Evolutionary conservation across 805 yeast genomes (phyloP).

Genomic region (Citeromyces matritensis): DNA sequence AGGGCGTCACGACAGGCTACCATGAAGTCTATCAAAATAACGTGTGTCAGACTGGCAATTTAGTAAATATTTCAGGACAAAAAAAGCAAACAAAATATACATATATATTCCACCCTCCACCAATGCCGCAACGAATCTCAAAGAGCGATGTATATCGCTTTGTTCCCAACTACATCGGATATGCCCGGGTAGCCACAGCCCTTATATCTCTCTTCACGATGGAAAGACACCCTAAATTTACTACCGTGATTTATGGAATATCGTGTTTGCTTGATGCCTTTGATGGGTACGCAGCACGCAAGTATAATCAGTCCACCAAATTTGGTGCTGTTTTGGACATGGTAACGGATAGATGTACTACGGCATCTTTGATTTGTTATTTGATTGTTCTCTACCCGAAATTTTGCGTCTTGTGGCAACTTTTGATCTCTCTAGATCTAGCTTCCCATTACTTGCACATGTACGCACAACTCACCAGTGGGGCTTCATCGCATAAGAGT

Average conservation of each 20-base stretch:
- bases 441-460: constrained; percentile 97
- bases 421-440: constrained; percentile 70
- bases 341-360: constrained; percentile 98
- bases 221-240: constrained; percentile 71
- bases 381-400: constrained; percentile 68
- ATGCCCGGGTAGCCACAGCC: constrained; percentile 71
- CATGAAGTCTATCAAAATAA: too few species aligned
- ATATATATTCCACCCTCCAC: constrained; percentile 28
- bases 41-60: too few species aligned
- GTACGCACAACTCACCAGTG: constrained; percentile 82
- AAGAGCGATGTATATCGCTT: constrained; percentile 14
- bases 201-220: constrained; percentile 66
- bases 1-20: too few species aligned
- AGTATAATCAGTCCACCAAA: constrained; percentile 73
- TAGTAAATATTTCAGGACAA: too few species aligned
- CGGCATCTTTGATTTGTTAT: constrained; percentile 83
- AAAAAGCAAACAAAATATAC: too few species aligned
- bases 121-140: neutral
- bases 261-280: constrained; percentile 91
- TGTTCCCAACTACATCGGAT: constrained; percentile 89
- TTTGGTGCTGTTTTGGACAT: constrained; percentile 96
- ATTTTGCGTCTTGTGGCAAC: constrained; percentile 60
- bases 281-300: constrained; percentile 92
- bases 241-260: constrained; percentile 64
- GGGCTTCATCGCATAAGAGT: constrained; percentile 72